Percentiles rank a stretch among this genome's conserved stretches.
Conservation (phyloP, 352 stramenopile genomes). For the Phytopythium mirpurense region DNA sequence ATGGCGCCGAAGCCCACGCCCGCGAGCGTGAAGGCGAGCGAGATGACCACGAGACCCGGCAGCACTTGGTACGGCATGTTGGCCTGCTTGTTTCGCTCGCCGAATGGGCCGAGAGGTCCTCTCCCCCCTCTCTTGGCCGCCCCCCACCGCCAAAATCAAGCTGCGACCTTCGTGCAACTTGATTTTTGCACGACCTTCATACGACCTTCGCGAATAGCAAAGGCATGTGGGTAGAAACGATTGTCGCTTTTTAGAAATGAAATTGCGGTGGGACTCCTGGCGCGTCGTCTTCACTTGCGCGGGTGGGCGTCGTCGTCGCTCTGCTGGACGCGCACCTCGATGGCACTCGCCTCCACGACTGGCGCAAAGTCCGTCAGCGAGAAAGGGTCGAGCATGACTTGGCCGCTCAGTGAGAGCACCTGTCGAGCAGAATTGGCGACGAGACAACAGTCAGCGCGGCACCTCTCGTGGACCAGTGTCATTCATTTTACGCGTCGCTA, state of each 20-base stretch:
- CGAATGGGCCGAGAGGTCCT: not conserved
- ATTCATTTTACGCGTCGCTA: too few species aligned
- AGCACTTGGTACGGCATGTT: slow-evolving; percentile 87
- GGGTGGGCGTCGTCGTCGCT: slow-evolving; percentile 3
- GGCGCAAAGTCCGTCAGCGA: slow-evolving; percentile 56
- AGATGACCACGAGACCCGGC: slow-evolving; percentile 73
- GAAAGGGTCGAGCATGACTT: slow-evolving; percentile 50
- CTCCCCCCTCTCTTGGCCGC: not conserved
- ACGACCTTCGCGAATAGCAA: slow-evolving; percentile 1
- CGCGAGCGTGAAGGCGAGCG: slow-evolving; percentile 73
- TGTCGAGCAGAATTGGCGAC: not conserved
- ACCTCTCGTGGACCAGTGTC: too few species aligned
- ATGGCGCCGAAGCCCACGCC: slow-evolving; percentile 61
- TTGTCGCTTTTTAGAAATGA: not conserved
- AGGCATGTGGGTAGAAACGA: not conserved
- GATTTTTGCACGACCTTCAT: not conserved
- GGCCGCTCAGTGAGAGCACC: slow-evolving; percentile 36
- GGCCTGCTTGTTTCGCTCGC: slow-evolving; percentile 3
- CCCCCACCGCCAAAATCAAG: slow-evolving; percentile 7
- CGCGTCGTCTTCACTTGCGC: slow-evolving; percentile 29
- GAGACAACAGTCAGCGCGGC: not conserved
- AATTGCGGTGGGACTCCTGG: not conserved
- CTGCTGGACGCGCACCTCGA: slow-evolving; percentile 40
- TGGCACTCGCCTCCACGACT: slow-evolving; percentile 23
- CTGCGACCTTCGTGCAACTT: not conserved